Percentiles rank a stretch among this genome's conserved stretches.
Evolutionary conservation across 345 rosid species (phyloP).

Genomic region (Triadica sebifera): DNA sequence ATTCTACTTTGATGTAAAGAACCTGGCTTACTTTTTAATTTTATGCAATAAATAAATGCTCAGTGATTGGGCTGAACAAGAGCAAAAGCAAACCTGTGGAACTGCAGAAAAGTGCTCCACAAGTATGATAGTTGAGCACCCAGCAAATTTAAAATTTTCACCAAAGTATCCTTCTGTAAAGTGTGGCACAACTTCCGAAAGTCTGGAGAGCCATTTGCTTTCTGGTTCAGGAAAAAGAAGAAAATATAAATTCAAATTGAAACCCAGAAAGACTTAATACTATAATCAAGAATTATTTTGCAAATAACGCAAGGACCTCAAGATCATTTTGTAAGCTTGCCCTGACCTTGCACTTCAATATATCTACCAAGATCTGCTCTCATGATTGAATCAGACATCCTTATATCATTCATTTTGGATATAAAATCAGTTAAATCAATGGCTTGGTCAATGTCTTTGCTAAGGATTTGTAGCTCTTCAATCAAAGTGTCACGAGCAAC

Average conservation of each 20-base stretch:
- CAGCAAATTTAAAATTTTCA: constrained; percentile 49
- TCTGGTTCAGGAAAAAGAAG: constrained; percentile 44
- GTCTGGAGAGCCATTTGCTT: constrained; percentile 37
- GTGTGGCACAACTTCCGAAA: constrained; percentile 37
- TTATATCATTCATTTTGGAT: constrained; percentile 47
- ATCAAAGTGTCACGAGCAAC: constrained; percentile 61
- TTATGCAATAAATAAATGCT: neutral
- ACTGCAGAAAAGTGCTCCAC: constrained; percentile 74
- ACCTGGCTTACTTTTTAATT: neutral
- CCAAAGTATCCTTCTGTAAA: constrained; percentile 49
- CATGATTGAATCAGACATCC: constrained; percentile 37
- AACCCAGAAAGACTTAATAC: constrained; percentile 10
- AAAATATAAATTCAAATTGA: constrained; percentile 18
- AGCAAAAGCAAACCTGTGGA: constrained; percentile 73
- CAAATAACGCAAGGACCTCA: constrained; percentile 69
- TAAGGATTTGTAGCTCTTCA: constrained; percentile 60
- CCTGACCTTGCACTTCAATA: constrained; percentile 47
- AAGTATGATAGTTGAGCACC: constrained; percentile 67
- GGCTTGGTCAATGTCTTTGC: constrained; percentile 34
- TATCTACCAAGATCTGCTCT: constrained; percentile 37
- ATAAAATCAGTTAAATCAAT: constrained; percentile 55
- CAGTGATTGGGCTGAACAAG: constrained; percentile 1
- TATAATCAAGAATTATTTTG: constrained; percentile 15
- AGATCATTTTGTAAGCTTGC: constrained; percentile 62
- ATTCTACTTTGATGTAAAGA: neutral